These are phyloP conservation scores for Pythium folliculosum DNA, from an alignment of 352 stramenopile species.

Conservation along the genomic window DNA sequence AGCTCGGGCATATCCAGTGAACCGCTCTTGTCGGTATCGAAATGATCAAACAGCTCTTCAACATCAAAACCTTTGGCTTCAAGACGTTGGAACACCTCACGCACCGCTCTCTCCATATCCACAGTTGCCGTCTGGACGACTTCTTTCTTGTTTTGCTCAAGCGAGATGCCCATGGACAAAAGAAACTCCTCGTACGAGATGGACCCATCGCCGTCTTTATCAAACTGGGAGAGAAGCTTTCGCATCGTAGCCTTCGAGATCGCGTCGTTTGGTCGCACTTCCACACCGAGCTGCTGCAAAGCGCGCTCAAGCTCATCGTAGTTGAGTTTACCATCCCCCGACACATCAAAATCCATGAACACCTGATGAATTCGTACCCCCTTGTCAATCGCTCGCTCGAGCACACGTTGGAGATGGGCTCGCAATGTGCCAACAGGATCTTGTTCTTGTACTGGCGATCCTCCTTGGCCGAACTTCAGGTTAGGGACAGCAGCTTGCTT, in stretches of 20 bases:
- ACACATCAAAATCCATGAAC: conserved; percentile 64
- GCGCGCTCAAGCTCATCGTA: conserved; percentile 54
- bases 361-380: conserved; percentile 61
- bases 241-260: conserved; percentile 25
- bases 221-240: conserved; percentile 51
- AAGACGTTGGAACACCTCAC: conserved; percentile 52
- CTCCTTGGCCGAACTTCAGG: background rate
- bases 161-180: conserved; percentile 44
- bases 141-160: conserved; percentile 50
- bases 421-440: conserved; percentile 33
- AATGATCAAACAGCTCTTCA: conserved; percentile 66
- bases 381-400: conserved; percentile 56
- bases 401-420: conserved; percentile 56
- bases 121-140: conserved; percentile 42
- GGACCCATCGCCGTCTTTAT: conserved; percentile 55
- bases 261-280: conserved; percentile 32
- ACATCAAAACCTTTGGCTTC: conserved; percentile 51
- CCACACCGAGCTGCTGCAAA: conserved; percentile 54
- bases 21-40: conserved; percentile 63
- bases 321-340: conserved; percentile 59
- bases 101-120: conserved; percentile 45
- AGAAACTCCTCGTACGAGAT: conserved; percentile 87
- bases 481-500: background rate
- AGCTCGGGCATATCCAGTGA: conserved; percentile 61
- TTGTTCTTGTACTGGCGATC: conserved; percentile 1